Evolutionary conservation across 2,329 filamentous ascomycete species (phyloP).

Genomic region (Dactylellina cionopaga): DNA sequence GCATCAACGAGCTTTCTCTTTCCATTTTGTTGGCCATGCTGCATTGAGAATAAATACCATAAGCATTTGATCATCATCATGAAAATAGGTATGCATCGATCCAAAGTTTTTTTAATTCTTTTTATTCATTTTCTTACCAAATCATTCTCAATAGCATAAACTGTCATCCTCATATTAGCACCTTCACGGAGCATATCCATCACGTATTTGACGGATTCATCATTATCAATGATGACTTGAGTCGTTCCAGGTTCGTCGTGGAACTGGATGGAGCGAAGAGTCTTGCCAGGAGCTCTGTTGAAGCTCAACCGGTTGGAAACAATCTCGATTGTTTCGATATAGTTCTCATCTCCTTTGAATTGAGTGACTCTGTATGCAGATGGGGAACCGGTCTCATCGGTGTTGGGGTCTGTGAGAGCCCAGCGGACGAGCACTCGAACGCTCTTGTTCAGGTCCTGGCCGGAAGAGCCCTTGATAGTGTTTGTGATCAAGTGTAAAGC

Average conservation of each 20-base stretch:
- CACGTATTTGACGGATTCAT: constrained; percentile 14
- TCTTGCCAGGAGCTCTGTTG: constrained; percentile 9
- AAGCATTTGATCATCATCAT: neutral
- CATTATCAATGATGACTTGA: constrained; percentile 24
- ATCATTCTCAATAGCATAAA: constrained; percentile 11
- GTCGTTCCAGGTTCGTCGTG: constrained; percentile 10
- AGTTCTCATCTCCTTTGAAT: constrained; percentile 19
- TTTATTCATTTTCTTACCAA: constrained; percentile 4
- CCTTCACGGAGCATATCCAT: constrained; percentile 4
- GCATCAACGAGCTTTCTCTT: neutral
- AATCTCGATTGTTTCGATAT: neutral
- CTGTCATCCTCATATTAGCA: constrained; percentile 14
- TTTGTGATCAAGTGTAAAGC: too few species aligned
- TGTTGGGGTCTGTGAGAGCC: constrained; percentile 8
- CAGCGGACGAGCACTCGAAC: constrained; percentile 21
- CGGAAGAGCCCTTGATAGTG: neutral
- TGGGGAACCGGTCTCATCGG: neutral
- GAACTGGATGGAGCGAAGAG: constrained; percentile 22
- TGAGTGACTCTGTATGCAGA: constrained; percentile 36
- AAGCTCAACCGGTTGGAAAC: constrained; percentile 25
- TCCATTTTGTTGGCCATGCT: neutral
- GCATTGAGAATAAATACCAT: neutral
- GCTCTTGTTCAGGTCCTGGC: neutral
- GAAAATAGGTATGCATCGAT: neutral
- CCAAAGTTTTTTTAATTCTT: too few species aligned